Percentiles rank a stretch among this genome's conserved stretches.
These are phyloP conservation scores for Kodamaea nitidulidarum DNA, from an alignment of 805 yeast species.

Conservation along the genomic window DNA sequence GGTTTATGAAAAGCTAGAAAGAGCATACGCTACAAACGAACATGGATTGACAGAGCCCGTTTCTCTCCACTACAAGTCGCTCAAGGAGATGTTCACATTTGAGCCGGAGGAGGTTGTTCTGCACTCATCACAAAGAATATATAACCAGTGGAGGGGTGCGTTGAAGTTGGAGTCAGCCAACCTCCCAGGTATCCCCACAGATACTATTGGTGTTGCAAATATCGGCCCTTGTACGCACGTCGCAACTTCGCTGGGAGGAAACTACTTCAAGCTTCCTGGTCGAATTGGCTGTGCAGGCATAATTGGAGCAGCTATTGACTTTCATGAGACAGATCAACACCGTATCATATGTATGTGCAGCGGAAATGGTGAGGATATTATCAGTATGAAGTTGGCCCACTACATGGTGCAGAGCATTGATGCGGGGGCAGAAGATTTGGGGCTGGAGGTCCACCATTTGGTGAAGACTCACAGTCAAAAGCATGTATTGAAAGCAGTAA, in stretches of 20 bases:
- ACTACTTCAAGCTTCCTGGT: slow-evolving; percentile 45
- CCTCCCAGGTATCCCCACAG: slow-evolving; percentile 21
- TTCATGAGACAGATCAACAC: slow-evolving; percentile 12
- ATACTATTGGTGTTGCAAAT: slow-evolving; percentile 44
- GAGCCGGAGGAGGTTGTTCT: slow-evolving; percentile 10
- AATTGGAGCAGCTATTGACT: slow-evolving; percentile 43
- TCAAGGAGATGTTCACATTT: not conserved
- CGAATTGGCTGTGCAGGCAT: slow-evolving; percentile 54
- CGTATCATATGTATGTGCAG: slow-evolving; percentile 41
- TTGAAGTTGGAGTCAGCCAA: not conserved
- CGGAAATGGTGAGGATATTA: slow-evolving; percentile 57
- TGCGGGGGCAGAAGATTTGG: slow-evolving; percentile 17
- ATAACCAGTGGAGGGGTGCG: slow-evolving; percentile 5
- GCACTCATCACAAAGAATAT: slow-evolving; percentile 10
- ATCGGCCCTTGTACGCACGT: slow-evolving; percentile 12
- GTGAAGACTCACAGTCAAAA: slow-evolving; percentile 12
- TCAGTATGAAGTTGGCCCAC: slow-evolving; percentile 40
- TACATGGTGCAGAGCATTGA: slow-evolving; percentile 15
- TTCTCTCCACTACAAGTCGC: slow-evolving; percentile 10
- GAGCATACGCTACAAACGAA: slow-evolving; percentile 7
- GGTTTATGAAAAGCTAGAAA: slow-evolving; percentile 21
- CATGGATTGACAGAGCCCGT: slow-evolving; percentile 27
- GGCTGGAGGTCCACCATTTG: slow-evolving; percentile 15
- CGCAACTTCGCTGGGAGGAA: slow-evolving; percentile 53
- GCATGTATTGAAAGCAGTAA: slow-evolving; percentile 13